Base-by-base conservation (phyloP, 1,139 yeast genomes). In the Geotrichum australiense region DNA sequence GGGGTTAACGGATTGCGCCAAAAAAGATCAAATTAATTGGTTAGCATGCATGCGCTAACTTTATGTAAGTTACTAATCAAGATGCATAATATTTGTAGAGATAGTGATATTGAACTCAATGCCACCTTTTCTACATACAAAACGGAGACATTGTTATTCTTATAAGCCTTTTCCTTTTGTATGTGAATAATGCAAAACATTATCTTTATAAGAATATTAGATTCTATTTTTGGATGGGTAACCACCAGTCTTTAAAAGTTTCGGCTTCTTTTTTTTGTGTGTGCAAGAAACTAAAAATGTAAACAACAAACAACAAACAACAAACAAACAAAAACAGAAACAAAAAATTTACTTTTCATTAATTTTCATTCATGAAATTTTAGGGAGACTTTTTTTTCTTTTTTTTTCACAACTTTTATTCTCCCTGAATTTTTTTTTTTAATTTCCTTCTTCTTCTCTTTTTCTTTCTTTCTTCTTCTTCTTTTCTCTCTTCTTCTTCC, bases 311-410 rank as follows among this genome's bases (percentile, higher is more conserved):
- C 14, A 27, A 12, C 14, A 27, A 12, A 27, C 30, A 27, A 27
- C 8, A 27, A 27, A 10, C 12, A 8, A 6, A 27, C 14, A 6
- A 10, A 27, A 8, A 12, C 6, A 6, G 12, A 27, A 7, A 7
- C 8, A 10, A 10, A 8, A 27, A 27, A 12, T 43, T 50, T 28
- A 35, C 38, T 11, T 32, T 34, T 30, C 33, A 27, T 30, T 4
- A 11, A 7, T 23, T 23, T 23, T 23, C 12, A 26, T 26, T 26
- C 14, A 6, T 7, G 39, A 35, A 11, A 35, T 28, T 23, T 29
- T 18, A 23, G 18, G 14, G 23, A 20, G 22, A 26, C 34, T 25
- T 27, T 18, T 25, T 31, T 38, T 29, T 28, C 20, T 27, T 24
- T 24, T 15, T 35, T 14, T 6, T 15, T 27, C 29, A 19, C 12